Evolutionary conservation across 2,329 filamentous ascomycete species (phyloP).

Genomic region (Alternaria longipes): DNA sequence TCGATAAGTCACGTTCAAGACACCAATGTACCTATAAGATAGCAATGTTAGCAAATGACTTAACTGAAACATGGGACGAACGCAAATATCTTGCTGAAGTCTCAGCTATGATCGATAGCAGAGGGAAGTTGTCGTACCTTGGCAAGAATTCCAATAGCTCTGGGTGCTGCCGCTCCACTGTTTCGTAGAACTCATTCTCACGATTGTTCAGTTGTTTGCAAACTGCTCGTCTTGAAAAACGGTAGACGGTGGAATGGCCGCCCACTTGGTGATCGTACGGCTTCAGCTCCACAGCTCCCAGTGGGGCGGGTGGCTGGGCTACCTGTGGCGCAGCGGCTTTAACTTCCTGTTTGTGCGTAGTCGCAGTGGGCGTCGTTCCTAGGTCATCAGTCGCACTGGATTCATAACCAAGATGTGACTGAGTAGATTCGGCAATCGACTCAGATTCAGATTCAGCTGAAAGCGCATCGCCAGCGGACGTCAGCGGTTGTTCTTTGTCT

Average conservation of each 20-base stretch:
- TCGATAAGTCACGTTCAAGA: conserved; percentile 94
- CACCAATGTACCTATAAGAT: conserved; percentile 84
- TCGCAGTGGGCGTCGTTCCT: conserved; percentile 51
- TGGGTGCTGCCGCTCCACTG: conserved; percentile 88
- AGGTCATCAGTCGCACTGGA: conserved; percentile 65
- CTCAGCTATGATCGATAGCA: conserved; percentile 51
- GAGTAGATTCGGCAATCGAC: conserved; percentile 54
- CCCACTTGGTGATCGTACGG: conserved; percentile 98
- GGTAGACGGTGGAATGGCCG: conserved; percentile 94
- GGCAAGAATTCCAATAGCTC: conserved; percentile 91
- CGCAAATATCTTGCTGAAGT: conserved; percentile 41
- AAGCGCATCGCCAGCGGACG: conserved; percentile 34
- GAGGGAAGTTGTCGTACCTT: conserved; percentile 58
- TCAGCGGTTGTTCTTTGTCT: conserved; percentile 52
- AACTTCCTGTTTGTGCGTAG: conserved; percentile 39
- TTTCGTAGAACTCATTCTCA: conserved; percentile 99
- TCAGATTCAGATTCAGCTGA: conserved; percentile 55
- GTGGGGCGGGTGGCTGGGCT: conserved; percentile 63
- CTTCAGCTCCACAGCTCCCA: conserved; percentile 93
- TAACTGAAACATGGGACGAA: conserved; percentile 1
- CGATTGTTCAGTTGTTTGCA: conserved; percentile 98
- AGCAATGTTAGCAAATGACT: conserved; percentile 44
- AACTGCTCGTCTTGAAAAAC: conserved; percentile 92
- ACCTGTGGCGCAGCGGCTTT: conserved; percentile 39
- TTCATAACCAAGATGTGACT: conserved; percentile 59